These are phyloP conservation scores for Trametes versicolor DNA, from an alignment of 1,284 basidiomycete genomes.

Conservation along the genomic window DNA sequence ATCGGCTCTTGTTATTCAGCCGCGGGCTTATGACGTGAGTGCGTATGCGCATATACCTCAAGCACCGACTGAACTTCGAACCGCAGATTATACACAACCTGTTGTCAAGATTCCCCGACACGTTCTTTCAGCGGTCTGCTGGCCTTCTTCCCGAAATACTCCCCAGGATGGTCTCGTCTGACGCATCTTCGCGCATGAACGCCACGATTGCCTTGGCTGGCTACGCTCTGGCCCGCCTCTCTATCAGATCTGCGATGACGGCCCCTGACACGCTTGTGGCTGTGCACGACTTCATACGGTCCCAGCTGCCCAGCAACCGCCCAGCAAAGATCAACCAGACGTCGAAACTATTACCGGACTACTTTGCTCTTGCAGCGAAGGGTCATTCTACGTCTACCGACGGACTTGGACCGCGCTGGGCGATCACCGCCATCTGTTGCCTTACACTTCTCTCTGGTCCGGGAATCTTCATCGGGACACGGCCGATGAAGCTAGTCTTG, in stretches of 20 bases:
- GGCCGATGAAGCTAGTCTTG: slow-evolving; percentile 53
- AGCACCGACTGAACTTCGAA: background rate
- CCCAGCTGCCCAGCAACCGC: slow-evolving; percentile 32
- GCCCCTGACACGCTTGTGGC: slow-evolving; percentile 31
- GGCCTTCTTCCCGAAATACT: slow-evolving; percentile 51
- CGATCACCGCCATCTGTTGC: slow-evolving; percentile 53
- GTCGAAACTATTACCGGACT: slow-evolving; percentile 27
- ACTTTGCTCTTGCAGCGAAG: slow-evolving; percentile 36
- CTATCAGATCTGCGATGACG: slow-evolving; percentile 24
- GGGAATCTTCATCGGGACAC: slow-evolving; percentile 52
- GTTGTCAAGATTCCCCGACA: slow-evolving; percentile 43
- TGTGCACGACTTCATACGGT: slow-evolving; percentile 41
- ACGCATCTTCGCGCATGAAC: slow-evolving; percentile 47
- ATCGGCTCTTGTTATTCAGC: slow-evolving; percentile 20
- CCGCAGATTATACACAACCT: slow-evolving; percentile 54
- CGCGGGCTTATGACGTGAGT: slow-evolving; percentile 46
- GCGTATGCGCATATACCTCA: slow-evolving; percentile 39
- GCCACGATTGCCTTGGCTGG: slow-evolving; percentile 53
- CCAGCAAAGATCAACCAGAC: background rate
- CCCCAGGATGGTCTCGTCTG: slow-evolving; percentile 45
- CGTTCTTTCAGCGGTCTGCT: slow-evolving; percentile 47
- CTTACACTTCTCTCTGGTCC: slow-evolving; percentile 58
- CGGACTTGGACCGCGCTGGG: slow-evolving; percentile 47
- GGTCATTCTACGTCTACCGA: slow-evolving; percentile 33
- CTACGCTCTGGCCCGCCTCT: slow-evolving; percentile 48